Conservation (phyloP, 2,329 filamentous ascomycete species). For the Paecilomyces sp. region DNA sequence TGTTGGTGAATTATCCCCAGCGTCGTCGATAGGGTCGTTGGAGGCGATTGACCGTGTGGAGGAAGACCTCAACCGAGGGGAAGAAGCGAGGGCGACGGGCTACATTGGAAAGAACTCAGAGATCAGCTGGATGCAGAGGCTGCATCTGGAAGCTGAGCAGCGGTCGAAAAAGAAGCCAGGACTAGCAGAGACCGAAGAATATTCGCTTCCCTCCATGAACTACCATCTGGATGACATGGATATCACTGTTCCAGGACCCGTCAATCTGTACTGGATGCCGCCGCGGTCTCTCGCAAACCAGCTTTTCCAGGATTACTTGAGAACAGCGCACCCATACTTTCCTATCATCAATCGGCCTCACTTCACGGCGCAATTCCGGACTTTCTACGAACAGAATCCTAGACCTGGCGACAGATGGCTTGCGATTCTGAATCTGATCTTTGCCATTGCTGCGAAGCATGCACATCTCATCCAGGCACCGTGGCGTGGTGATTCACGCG, state of each 20-base stretch:
- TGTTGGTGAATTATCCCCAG: conserved; percentile 17
- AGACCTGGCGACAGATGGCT: conserved; percentile 35
- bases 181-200: conserved; percentile 19
- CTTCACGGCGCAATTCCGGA: conserved; percentile 34
- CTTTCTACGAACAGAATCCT: conserved; percentile 27
- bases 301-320: conserved; percentile 36
- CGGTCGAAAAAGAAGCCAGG: conserved; percentile 20
- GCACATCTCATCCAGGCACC: conserved; percentile 35
- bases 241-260: conserved; percentile 31
- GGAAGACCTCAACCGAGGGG: conserved; percentile 35
- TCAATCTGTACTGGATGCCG: conserved; percentile 36
- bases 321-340: conserved; percentile 36
- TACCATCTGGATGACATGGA: conserved; percentile 40
- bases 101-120: conserved; percentile 42
- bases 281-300: conserved; percentile 32
- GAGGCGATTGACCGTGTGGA: conserved; percentile 40
- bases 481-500: conserved; percentile 34
- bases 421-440: conserved; percentile 40
- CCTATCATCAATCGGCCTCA: conserved; percentile 37
- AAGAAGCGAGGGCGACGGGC: conserved; percentile 30
- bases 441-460: conserved; percentile 38
- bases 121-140: conserved; percentile 38
- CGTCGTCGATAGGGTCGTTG: conserved; percentile 34
- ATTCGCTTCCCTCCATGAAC: conserved; percentile 27
- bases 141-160: conserved; percentile 32